Base-by-base conservation (phyloP, 2,329 filamentous ascomycete species). In the Fusarium succisae region DNA sequence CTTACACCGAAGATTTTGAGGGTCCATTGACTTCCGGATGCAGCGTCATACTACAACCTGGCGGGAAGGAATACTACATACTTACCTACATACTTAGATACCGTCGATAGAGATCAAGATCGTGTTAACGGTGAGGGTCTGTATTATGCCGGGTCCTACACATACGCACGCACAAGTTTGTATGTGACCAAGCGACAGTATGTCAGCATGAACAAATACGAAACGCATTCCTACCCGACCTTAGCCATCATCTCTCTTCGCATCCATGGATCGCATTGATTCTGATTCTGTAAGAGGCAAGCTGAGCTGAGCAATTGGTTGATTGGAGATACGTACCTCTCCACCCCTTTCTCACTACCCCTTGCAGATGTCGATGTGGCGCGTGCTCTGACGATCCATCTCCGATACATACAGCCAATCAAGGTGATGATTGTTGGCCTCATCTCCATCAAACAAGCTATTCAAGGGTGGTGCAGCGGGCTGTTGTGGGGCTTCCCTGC, bases 401-500 rank as follows among this genome's bases (percentile, higher is more conserved):
- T 63, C 26, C 28, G 45, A 38, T 32, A 5, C 14, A 17, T 13
- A 8, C 14, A 15, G 17, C 15, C 68, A 78, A 78, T 77, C 45
- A 60, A 4, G 26, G 15, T 12, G 3, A 26, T 26, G 6, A 18
- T 44, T n/a, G 9, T 24, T n/a, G 30, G 54, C 28, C 43, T 56
- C n/a, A 39, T 75, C 66, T 39, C 77, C 77, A 78, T 65, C 66
- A 69, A 78, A 78, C 77, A 78, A 78, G 77, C 77, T 78, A 62
- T 56, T 61, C 63, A 41, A 24, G 64, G 63, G 61, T 72, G 68
- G 43, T 53, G 63, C 65, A 73, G 69, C 62, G 71, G 66, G 57
- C 20, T 47, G 47, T 48, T 53, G 56, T 57, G 70, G 70, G 47
- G 51, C 53, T 50, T 30, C 56, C 67, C 50, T 51, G 38, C 47